These are phyloP conservation scores for Fagopyrum homotropicum DNA, from an alignment of 148 eudicot genomes.

Conservation along the genomic window DNA sequence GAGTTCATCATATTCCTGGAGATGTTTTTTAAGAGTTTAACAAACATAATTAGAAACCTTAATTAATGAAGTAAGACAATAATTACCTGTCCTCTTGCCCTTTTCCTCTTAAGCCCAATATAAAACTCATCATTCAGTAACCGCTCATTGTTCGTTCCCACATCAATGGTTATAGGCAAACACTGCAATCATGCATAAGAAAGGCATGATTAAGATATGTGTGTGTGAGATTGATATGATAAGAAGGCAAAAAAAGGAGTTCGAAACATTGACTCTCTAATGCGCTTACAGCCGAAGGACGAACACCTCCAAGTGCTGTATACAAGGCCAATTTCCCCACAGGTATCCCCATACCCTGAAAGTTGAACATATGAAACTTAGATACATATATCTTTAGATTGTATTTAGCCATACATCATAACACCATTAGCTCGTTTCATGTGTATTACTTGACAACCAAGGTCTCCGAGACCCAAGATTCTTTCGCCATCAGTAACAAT, in stretches of 20 bases:
- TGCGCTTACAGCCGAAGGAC: constrained; percentile 83
- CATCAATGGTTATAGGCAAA: constrained; percentile 88
- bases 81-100: constrained; percentile 79
- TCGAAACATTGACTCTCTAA: not conserved
- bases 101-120: constrained; percentile 73
- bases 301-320: constrained; percentile 95
- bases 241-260: no score
- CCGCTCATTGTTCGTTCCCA: constrained; percentile 81
- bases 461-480: constrained; percentile 94
- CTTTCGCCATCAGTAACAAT: constrained; percentile 97
- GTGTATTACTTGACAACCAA: constrained; percentile 75
- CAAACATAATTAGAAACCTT: no score
- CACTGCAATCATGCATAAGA: constrained; percentile 41
- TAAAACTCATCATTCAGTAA: constrained; percentile 76
- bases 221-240: no score
- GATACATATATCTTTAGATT: not conserved
- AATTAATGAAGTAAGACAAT: not conserved
- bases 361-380: not conserved
- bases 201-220: no score
- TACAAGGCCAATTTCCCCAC: constrained; percentile 86
- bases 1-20: constrained; percentile 83
- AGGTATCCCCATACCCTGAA: constrained; percentile 99
- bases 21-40: not conserved
- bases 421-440: not conserved
- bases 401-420: no score